Evolutionary conservation across 495 filamentous ascomycete species (phyloP), one percentile per base, ranked within the genome.

Genomic region (Chaetomium tenue): DNA sequence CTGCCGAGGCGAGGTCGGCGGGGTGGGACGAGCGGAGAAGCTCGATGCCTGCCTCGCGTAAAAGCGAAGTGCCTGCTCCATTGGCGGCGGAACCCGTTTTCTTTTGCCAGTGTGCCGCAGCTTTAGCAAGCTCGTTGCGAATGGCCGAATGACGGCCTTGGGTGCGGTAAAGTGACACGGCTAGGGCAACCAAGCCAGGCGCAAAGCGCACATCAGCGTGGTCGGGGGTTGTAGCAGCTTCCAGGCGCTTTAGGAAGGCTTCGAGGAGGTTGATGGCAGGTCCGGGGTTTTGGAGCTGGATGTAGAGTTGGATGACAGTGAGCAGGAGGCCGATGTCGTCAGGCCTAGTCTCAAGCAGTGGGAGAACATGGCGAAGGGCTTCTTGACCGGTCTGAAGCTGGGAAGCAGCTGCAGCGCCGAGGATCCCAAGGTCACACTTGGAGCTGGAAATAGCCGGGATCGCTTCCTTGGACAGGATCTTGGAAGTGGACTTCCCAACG

Each of bases 271-370:
- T 80, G 60, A 92, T 87, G 2, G 95, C 94, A 5, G 88, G 86
- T 22, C 83, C 87, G 57, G 86, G 85, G 72, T 97, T 96, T 37
- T 89, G 85, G 44, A 79, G 82, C 50, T 84, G 80, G 18, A 96
- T 79, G 69, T 95, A 93, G 44, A 97, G 84, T 72, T 98, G 92
- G 8, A 93, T 84, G 20, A 91, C 85, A 15, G 91, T 93, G 47
- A 98, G 79, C 11, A 91, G 79, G 3, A 98, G 80, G 9, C 94
- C 95, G 33, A 97, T 77, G 70, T 99, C 93, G 64, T 85, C 86
- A 0, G 92, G 91, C 25, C 89, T 82, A 60, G 85, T 85, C 65
- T 91, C 88, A 12, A 96, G 79, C n/a, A 93, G 72, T 0, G 89
- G 84, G 1, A 91, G 76, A 22, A 97, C 84, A 40, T 85, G 74